These are phyloP conservation scores for Phoenix dactylifera DNA, from an alignment of 176 grass and related monocot genomes.

Conservation along the genomic window DNA sequence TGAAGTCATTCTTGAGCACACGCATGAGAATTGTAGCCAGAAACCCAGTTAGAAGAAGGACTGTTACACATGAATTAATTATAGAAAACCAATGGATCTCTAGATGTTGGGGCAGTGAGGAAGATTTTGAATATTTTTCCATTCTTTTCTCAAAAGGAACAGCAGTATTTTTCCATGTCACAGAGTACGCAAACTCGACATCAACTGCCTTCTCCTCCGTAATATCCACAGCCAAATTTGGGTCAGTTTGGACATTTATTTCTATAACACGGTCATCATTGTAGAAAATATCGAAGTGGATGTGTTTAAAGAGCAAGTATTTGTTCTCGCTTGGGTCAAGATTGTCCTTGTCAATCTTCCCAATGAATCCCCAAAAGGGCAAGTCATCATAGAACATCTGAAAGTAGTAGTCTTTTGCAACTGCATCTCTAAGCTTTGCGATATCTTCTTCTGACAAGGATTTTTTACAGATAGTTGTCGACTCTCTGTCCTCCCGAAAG, in stretches of 20 bases:
- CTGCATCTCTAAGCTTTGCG: background rate
- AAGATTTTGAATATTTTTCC: constrained; percentile 5
- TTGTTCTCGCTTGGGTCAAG: background rate
- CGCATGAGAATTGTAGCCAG: constrained; percentile 8
- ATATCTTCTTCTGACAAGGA: background rate
- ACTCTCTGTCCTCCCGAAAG: background rate
- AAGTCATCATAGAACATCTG: constrained; percentile 9
- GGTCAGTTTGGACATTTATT: constrained; percentile 1
- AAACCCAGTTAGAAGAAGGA: constrained; percentile 2
- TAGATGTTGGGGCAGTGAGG: background rate
- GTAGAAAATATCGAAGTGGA: constrained; percentile 5
- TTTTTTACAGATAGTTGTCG: no score
- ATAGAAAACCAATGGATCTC: constrained; percentile 8
- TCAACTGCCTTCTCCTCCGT: constrained; percentile 7
- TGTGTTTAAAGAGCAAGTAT: constrained; percentile 8
- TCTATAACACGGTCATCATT: constrained; percentile 1
- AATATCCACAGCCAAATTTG: background rate
- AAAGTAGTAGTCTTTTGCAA: constrained; percentile 6
- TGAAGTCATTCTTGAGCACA: constrained; percentile 5
- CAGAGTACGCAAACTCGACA: constrained; percentile 1
- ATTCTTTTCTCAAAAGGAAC: constrained; percentile 10
- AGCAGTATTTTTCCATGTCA: constrained; percentile 7
- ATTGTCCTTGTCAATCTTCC: background rate
- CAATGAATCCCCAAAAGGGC: constrained; percentile 6
- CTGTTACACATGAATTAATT: constrained; percentile 2